Conservation (phyloP, 2,329 filamentous ascomycete species). For the Verticillium nonalfalfae region DNA sequence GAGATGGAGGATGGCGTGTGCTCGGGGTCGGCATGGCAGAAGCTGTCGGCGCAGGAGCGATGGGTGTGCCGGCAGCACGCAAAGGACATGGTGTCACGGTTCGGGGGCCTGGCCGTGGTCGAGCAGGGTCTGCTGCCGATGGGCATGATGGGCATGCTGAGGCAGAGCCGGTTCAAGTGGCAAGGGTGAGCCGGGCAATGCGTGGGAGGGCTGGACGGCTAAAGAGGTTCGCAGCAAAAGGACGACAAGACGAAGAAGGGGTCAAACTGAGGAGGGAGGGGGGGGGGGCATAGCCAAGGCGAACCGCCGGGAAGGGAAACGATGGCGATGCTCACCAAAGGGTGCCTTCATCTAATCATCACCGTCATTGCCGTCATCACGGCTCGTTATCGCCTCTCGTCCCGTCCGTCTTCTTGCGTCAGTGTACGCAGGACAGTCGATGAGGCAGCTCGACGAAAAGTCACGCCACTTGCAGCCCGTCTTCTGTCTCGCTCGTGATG, state of each 20-base stretch:
- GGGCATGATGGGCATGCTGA: slow-evolving; percentile 29
- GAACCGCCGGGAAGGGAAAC: background rate
- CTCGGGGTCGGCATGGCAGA: slow-evolving; percentile 7
- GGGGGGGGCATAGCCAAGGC: background rate
- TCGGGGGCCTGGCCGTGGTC: slow-evolving; percentile 31
- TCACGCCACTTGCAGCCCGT: background rate
- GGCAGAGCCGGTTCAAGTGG: slow-evolving; percentile 28
- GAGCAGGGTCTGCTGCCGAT: slow-evolving; percentile 31
- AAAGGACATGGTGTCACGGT: slow-evolving; percentile 27
- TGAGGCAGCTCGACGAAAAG: background rate
- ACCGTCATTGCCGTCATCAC: background rate
- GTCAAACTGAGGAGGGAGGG: too few relatives aligned
- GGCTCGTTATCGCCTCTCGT: background rate
- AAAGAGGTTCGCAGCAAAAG: background rate
- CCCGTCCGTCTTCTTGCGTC: too few relatives aligned
- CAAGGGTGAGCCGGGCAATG: slow-evolving; percentile 18
- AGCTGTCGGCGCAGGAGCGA: slow-evolving; percentile 20
- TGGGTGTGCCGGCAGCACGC: slow-evolving; percentile 31
- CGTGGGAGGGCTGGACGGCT: background rate
- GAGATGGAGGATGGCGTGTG: slow-evolving; percentile 14
- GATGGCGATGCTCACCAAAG: background rate
- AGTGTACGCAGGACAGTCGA: background rate
- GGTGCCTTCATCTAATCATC: background rate
- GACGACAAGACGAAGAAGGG: background rate
- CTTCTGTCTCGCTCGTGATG: background rate